phyloP scores from a whole-genome alignment of 2,329 filamentous ascomycete species.

The Ascochyta viciae-villosae region DNA sequence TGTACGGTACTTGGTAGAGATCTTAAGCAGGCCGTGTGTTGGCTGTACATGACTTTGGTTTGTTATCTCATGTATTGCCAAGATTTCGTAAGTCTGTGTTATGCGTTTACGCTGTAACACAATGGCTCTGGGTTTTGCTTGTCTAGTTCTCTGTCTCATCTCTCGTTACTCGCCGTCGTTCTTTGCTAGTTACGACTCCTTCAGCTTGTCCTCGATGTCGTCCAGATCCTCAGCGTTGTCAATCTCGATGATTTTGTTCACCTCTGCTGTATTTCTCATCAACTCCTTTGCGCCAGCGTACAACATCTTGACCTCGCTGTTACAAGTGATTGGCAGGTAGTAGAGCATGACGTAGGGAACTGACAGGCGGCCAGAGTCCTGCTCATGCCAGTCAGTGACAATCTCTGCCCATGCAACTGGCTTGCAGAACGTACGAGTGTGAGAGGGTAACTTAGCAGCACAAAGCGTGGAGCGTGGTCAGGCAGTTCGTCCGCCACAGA shows the following conservation, averaged over 20 bases:
- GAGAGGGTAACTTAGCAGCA: conserved; percentile 89
- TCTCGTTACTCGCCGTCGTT: background rate
- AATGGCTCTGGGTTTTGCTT: background rate
- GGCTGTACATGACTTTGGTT: background rate
- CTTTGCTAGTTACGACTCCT: conserved; percentile 24
- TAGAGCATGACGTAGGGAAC: conserved; percentile 95
- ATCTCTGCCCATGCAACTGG: background rate
- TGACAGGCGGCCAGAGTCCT: conserved; percentile 82
- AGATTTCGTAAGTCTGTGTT: background rate
- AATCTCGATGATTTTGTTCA: conserved; percentile 86
- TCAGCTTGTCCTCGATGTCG: conserved; percentile 76
- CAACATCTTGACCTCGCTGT: conserved; percentile 85
- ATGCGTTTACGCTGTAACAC: background rate
- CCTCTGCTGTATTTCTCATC: conserved; percentile 91
- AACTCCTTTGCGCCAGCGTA: conserved; percentile 96
- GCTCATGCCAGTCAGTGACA: conserved; percentile 6
- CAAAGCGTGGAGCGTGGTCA: conserved; percentile 87
- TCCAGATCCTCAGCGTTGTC: conserved; percentile 80
- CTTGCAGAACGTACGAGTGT: conserved; percentile 69
- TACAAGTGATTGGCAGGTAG: conserved; percentile 92
- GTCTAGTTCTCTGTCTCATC: background rate
- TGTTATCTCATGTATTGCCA: background rate
- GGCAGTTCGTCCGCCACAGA: conserved; percentile 88
- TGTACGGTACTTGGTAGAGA: background rate
- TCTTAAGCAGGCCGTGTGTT: background rate